phyloP scores from a whole-genome alignment of 2,329 filamentous ascomycete species.

The Ceratocystiopsis sp. region DNA sequence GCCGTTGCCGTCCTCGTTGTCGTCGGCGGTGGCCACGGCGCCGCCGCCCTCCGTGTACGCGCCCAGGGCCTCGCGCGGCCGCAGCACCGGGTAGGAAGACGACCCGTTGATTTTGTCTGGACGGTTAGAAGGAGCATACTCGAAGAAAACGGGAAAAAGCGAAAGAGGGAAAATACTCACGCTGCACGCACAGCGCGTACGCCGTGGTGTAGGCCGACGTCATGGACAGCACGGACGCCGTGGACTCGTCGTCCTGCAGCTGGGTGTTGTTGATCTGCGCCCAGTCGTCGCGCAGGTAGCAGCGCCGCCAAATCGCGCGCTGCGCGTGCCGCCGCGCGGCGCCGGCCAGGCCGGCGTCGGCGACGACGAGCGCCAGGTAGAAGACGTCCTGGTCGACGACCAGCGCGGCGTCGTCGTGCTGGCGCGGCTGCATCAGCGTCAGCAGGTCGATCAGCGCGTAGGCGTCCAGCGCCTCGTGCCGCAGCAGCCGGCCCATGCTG shows the following conservation, averaged over 20 bases:
- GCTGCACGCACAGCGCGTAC: conserved; percentile 42
- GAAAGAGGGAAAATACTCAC: conserved; percentile 42
- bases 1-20: no score
- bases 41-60: conserved; percentile 45
- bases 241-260: conserved; percentile 52
- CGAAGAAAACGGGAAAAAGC: neutral
- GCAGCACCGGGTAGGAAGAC: conserved; percentile 26
- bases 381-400: conserved; percentile 48
- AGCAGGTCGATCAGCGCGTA: conserved; percentile 55
- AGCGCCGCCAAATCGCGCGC: conserved; percentile 68
- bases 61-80: conserved; percentile 37
- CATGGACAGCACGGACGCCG: conserved; percentile 41
- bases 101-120: conserved; percentile 6
- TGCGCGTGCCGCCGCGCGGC: conserved; percentile 42
- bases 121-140: conserved; percentile 13
- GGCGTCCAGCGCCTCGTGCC: conserved; percentile 53
- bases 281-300: conserved; percentile 78
- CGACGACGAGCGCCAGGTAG: conserved; percentile 51
- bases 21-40: no score
- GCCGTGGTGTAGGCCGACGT: conserved; percentile 57
- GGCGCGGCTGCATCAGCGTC: conserved; percentile 45
- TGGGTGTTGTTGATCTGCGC: conserved; percentile 58
- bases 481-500: conserved; percentile 51
- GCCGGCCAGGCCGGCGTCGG: conserved; percentile 33
- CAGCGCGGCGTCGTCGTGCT: conserved; percentile 25